Base-by-base conservation (phyloP, 441 rosid species). In the Dalechampia spathulata region DNA sequence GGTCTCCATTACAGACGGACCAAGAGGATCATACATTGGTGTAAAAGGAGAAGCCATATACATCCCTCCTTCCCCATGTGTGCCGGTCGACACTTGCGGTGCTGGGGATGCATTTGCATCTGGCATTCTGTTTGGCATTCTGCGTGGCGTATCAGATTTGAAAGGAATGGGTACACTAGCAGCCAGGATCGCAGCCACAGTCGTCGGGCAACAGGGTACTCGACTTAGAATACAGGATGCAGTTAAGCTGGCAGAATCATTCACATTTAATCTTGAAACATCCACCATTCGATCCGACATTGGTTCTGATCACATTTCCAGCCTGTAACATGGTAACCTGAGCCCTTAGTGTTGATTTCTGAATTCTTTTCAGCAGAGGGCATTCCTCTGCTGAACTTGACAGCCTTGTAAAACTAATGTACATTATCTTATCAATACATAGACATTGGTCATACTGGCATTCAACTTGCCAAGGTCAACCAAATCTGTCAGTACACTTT, bases 101-200 rank as follows among this genome's bases (percentile, higher is more conserved):
- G 96, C 96, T 0, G 96, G 98, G 42, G 96, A 92, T 62, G 96
- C 98, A 2, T 92, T 86, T 40, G 96, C 98, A 39, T 81, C 98
- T 8, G 96, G 98, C 34, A 79, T 92, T 53, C 72, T 92, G 58
- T 92, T 86, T 12, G 83, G 98, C 45, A 78, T 89, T 67, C 65
- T 83, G 39, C 78, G 75, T 37, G 99, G 97, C 7, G 66, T 76
- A 37, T 78, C 92, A 0, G 92, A 92, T 74, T 57, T 92, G 57
- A 92, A 82, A 72, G 83, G 86, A 42, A 77, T 92, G 72, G 96
- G 99, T 46, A 44, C 86, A 32, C 68, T 89, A 73, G 99, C 99
- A 25, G 84, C 96, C 56, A 83, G 83, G 51, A 85, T 82, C 16
- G 96, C 99, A 34, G 85, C 99, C 55, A 89, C 94, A 0, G 96